phyloP scores from a whole-genome alignment of 768 basidiomycete genomes.

The Auriscalpium vulgare region DNA sequence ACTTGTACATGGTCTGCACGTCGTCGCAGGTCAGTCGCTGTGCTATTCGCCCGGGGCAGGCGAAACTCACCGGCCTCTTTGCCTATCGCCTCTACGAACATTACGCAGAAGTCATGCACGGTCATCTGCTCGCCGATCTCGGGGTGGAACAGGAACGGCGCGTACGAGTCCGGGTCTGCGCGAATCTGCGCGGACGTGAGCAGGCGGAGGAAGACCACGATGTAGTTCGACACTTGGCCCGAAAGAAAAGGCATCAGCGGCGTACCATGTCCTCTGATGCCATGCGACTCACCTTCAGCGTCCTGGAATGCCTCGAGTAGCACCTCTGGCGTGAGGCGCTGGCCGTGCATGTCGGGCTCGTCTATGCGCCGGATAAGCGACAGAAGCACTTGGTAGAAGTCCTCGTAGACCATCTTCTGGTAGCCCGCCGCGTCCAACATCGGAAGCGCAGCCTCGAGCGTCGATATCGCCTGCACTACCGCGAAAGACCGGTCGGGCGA shows the following conservation, averaged over 20 bases:
- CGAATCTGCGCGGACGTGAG: constrained; percentile 81
- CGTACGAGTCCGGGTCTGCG: constrained; percentile 48
- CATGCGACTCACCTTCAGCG: constrained; percentile 33
- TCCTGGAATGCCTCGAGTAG: constrained; percentile 50
- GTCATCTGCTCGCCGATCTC: constrained; percentile 53
- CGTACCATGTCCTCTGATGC: not conserved
- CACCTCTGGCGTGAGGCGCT: constrained; percentile 25
- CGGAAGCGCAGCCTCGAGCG: constrained; percentile 40
- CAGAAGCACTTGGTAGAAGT: constrained; percentile 63
- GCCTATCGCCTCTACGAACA: constrained; percentile 68
- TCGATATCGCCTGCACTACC: constrained; percentile 41
- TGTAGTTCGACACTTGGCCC: constrained; percentile 52
- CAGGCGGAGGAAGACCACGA: constrained; percentile 75
- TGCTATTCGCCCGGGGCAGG: too few relatives aligned
- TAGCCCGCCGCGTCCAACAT: constrained; percentile 54
- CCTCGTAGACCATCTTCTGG: constrained; percentile 60
- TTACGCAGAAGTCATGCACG: constrained; percentile 62
- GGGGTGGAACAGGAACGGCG: constrained; percentile 70
- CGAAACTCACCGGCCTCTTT: constrained; percentile 59
- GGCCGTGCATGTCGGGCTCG: constrained; percentile 27
- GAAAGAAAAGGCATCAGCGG: not conserved
- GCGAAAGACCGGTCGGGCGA: constrained; percentile 36
- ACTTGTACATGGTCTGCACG: constrained; percentile 75
- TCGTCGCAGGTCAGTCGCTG: too few relatives aligned
- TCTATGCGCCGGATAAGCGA: constrained; percentile 40